Conservation (phyloP, 352 stramenopile genomes). For the Pythium chondricola region DNA sequence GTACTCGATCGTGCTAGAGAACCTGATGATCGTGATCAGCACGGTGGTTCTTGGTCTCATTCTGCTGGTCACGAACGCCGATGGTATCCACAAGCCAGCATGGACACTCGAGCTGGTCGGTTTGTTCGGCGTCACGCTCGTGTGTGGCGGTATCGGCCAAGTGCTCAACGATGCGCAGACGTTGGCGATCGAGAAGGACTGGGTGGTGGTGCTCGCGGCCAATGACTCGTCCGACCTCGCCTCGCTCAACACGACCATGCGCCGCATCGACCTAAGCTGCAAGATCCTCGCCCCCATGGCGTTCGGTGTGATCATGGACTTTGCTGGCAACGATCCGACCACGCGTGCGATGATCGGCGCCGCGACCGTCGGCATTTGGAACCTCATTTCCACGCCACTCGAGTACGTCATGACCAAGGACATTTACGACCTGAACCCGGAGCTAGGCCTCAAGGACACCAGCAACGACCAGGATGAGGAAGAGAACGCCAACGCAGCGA, state of each 20-base stretch:
- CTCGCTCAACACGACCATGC: slow-evolving; percentile 71
- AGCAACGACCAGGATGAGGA: slow-evolving; percentile 13
- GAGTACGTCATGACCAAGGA: slow-evolving; percentile 72
- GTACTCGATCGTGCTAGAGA: slow-evolving; percentile 67
- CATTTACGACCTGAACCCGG: slow-evolving; percentile 50
- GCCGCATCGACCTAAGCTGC: slow-evolving; percentile 75
- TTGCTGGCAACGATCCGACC: slow-evolving; percentile 49
- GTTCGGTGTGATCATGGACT: slow-evolving; percentile 80
- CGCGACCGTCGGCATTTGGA: slow-evolving; percentile 66
- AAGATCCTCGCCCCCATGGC: slow-evolving; percentile 68
- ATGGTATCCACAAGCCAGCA: slow-evolving; percentile 41
- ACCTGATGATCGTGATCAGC: slow-evolving; percentile 69
- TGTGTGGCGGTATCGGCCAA: slow-evolving; percentile 66
- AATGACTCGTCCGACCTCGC: slow-evolving; percentile 41
- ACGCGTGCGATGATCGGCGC: slow-evolving; percentile 59
- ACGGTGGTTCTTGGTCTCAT: slow-evolving; percentile 54
- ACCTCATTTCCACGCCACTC: slow-evolving; percentile 66
- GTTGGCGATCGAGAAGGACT: slow-evolving; percentile 78
- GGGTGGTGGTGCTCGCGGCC: slow-evolving; percentile 76
- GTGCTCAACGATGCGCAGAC: slow-evolving; percentile 75
- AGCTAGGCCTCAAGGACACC: slow-evolving; percentile 27
- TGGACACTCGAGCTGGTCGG: slow-evolving; percentile 43
- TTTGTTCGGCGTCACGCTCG: slow-evolving; percentile 43
- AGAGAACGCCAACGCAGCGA: slow-evolving; percentile 3
- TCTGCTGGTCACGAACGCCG: slow-evolving; percentile 53